A percentile compares a stretch with the other conserved stretches of the same genome.
These are phyloP conservation scores for Vitis hybrid DNA, from an alignment of 177 flowering plant genomes.

Conservation along the genomic window DNA sequence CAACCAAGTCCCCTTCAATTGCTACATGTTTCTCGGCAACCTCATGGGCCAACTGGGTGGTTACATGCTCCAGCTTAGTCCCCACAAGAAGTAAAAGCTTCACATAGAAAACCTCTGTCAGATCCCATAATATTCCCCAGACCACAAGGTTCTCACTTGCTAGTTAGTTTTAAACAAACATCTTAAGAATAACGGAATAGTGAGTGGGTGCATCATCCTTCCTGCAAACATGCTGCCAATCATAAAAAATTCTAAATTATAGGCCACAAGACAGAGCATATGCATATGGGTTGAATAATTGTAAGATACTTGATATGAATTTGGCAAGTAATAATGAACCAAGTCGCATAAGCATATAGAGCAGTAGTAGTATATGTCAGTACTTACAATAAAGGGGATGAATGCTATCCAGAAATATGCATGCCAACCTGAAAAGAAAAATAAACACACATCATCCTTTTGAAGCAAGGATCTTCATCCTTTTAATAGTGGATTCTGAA, in stretches of 20 bases:
- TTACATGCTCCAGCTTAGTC: conserved; percentile 86
- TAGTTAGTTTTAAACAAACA: no score
- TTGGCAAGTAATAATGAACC: no score
- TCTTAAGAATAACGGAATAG: no score
- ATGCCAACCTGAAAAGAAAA: conserved; percentile 81
- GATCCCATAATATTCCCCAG: not conserved
- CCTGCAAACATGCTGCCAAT: no score
- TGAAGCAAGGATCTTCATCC: no score
- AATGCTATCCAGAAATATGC: conserved; percentile 93
- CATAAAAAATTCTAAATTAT: no score
- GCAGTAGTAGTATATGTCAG: not conserved
- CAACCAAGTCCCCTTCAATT: conserved; percentile 55
- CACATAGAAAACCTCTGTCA: conserved; percentile 4
- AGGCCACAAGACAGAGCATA: no score
- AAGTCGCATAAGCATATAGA: not conserved
- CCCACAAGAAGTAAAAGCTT: conserved; percentile 90
- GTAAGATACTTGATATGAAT: no score
- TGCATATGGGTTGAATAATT: no score
- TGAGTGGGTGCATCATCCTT: no score
- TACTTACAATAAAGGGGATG: conserved; percentile 75
- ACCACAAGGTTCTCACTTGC: no score
- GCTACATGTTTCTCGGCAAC: conserved; percentile 70
- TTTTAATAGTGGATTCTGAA: no score
- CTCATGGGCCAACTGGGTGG: conserved; percentile 70
- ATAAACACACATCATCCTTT: not conserved